Percentiles rank a stretch among this genome's conserved stretches.
Evolutionary conservation across 2,329 filamentous ascomycete genomes (phyloP).

Genomic region (Colletotrichum sidae): DNA sequence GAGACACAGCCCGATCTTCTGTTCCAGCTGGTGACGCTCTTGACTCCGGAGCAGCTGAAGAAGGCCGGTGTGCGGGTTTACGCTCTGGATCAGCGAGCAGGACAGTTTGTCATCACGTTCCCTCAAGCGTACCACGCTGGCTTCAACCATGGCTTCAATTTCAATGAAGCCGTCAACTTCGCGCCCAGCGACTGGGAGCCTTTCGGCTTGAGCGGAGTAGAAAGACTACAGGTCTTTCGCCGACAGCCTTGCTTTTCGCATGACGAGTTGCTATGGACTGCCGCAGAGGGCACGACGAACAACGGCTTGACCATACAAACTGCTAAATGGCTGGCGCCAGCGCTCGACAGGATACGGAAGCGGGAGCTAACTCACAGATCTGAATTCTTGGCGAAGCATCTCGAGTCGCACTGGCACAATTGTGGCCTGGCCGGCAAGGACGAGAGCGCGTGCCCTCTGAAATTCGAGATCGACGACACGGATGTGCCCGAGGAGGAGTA

Average conservation of each 20-base stretch:
- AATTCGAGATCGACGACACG: conserved; percentile 74
- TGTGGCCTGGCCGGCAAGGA: conserved; percentile 64
- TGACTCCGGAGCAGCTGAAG: conserved; percentile 91
- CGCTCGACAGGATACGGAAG: conserved; percentile 80
- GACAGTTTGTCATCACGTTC: conserved; percentile 96
- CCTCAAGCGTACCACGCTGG: conserved; percentile 97
- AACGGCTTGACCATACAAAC: conserved; percentile 80
- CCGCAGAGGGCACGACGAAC: conserved; percentile 80
- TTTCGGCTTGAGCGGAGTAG: conserved; percentile 86
- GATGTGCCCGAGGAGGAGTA: conserved; percentile 92
- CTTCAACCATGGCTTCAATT: conserved; percentile 99
- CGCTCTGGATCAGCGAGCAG: conserved; percentile 94
- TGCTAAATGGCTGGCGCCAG: conserved; percentile 93
- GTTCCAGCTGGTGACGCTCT: conserved; percentile 95
- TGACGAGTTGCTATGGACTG: conserved; percentile 92
- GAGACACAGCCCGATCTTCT: conserved; percentile 96
- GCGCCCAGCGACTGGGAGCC: conserved; percentile 96
- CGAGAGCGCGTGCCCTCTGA: conserved; percentile 67
- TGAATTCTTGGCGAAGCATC: conserved; percentile 75
- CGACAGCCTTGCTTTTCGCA: conserved; percentile 97
- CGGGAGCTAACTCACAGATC: conserved; percentile 78
- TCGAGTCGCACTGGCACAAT: conserved; percentile 62
- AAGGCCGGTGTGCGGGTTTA: conserved; percentile 95
- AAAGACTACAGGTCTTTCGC: conserved; percentile 86
- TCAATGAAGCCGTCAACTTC: conserved; percentile 99